Evolutionary conservation across 2,329 filamentous ascomycete species (phyloP).

Genomic region (Pseudogymnoascus sp.): DNA sequence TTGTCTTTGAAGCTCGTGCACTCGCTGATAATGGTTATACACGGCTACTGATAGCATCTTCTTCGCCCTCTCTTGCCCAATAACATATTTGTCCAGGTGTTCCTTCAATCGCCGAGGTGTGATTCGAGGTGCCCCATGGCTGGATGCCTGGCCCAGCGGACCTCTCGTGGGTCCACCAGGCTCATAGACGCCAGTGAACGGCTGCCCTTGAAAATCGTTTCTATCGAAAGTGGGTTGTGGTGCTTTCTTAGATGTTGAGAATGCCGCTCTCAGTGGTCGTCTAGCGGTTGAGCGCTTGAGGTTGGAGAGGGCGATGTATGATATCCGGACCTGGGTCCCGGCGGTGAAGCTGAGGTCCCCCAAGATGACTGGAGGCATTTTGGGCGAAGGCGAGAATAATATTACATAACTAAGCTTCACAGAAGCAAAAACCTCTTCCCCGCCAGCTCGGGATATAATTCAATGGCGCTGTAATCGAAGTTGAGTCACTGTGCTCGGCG

Average conservation of each 20-base stretch:
- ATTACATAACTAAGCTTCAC: slow-evolving; percentile 1
- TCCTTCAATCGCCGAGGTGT: slow-evolving; percentile 69
- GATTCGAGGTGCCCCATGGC: slow-evolving; percentile 52
- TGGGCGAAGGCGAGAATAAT: not conserved
- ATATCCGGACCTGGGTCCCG: slow-evolving; percentile 30
- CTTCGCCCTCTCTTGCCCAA: slow-evolving; percentile 90
- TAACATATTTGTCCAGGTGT: slow-evolving; percentile 90
- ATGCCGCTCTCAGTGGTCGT: slow-evolving; percentile 1
- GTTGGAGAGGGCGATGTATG: slow-evolving; percentile 30
- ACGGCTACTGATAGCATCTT: slow-evolving; percentile 88
- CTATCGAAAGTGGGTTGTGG: slow-evolving; percentile 32
- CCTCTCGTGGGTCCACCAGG: slow-evolving; percentile 51
- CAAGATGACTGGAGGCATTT: slow-evolving; percentile 16
- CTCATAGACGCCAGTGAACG: slow-evolving; percentile 56
- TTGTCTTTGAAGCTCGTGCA: slow-evolving; percentile 65
- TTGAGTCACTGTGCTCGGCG: not conserved
- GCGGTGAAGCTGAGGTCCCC: slow-evolving; percentile 19
- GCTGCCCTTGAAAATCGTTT: slow-evolving; percentile 54
- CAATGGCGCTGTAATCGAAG: not conserved
- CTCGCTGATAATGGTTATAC: slow-evolving; percentile 91
- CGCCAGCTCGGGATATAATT: not conserved
- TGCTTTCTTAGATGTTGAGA: slow-evolving; percentile 28
- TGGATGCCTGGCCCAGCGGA: slow-evolving; percentile 42
- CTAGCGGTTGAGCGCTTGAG: slow-evolving; percentile 19
- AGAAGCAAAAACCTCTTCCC: not conserved